A percentile compares a stretch with the other conserved stretches of the same genome.
These are phyloP conservation scores for Aspergillus pseudoterreus DNA, from an alignment of 2,329 filamentous ascomycete genomes.

Conservation along the genomic window DNA sequence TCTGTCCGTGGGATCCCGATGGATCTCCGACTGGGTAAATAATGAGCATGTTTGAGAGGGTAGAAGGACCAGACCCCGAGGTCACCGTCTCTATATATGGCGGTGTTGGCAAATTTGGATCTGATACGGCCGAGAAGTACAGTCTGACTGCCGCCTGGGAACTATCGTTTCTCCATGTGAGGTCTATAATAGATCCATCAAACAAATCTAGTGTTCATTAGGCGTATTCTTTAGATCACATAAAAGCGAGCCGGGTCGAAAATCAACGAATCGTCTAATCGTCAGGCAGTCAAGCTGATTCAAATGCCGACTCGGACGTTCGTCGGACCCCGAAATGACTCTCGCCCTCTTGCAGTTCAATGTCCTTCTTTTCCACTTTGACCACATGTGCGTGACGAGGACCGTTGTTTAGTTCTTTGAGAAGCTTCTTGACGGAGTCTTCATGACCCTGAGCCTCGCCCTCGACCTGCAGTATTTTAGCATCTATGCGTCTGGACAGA, in stretches of 20 bases:
- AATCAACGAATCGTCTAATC: not conserved
- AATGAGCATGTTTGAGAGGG: not conserved
- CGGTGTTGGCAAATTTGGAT: not conserved
- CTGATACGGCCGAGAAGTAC: too few relatives aligned
- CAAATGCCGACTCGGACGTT: conserved; percentile 27
- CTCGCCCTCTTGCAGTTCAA: conserved; percentile 65
- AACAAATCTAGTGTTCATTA: too few relatives aligned
- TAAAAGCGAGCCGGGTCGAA: not conserved
- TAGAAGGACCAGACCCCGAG: not conserved
- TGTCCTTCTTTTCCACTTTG: conserved; percentile 66
- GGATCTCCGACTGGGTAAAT: not conserved
- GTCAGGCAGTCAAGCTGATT: conserved; percentile 4
- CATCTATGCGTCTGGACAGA: not conserved
- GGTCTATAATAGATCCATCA: too few relatives aligned
- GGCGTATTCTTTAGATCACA: not conserved
- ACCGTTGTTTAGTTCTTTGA: conserved; percentile 72
- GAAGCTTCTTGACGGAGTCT: conserved; percentile 62
- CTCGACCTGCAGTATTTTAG: conserved; percentile 60
- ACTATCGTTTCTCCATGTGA: too few relatives aligned
- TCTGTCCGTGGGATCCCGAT: not conserved
- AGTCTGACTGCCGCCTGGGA: too few relatives aligned
- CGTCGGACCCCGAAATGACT: conserved; percentile 56
- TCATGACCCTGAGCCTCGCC: conserved; percentile 81
- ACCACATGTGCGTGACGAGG: conserved; percentile 70
- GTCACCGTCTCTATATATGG: not conserved